These are phyloP conservation scores for Picocystis sp. DNA, from an alignment of 163 green algal species.

Conservation along the genomic window DNA sequence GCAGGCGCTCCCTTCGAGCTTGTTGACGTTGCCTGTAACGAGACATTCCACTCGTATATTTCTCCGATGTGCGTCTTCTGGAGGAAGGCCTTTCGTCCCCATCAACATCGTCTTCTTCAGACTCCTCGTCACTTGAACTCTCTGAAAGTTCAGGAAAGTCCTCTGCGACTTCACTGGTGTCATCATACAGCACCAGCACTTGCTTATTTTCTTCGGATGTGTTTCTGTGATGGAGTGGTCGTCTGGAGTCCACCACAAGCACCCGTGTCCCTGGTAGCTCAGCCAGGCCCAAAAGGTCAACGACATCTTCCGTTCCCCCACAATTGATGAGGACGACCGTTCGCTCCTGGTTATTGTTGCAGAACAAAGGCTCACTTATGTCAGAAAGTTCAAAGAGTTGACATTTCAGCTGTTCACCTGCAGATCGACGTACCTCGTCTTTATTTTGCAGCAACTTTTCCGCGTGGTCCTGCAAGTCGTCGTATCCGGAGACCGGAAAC, in stretches of 20 bases:
- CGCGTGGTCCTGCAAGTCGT: constrained; percentile 29
- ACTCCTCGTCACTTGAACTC: constrained; percentile 4
- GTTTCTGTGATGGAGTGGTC: constrained; percentile 38
- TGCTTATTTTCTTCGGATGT: constrained; percentile 13
- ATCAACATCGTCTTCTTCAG: not conserved
- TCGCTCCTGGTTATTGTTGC: not conserved
- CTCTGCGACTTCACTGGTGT: constrained; percentile 12
- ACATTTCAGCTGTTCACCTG: no score
- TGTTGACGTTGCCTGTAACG: not conserved
- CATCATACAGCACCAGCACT: constrained; percentile 19
- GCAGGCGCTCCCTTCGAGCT: not conserved
- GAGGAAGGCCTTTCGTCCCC: not conserved
- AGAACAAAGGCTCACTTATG: no score
- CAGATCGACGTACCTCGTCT: no score
- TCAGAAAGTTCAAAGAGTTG: no score
- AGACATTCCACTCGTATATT: not conserved
- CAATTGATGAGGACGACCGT: constrained; percentile 67
- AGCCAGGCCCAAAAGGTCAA: constrained; percentile 24
- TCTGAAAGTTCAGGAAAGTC: constrained; percentile 11
- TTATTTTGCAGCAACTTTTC: no score
- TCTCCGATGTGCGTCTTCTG: not conserved
- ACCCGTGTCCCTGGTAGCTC: constrained; percentile 29
- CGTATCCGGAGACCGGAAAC: constrained; percentile 42
- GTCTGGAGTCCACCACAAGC: constrained; percentile 66
- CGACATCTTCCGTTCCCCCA: constrained; percentile 45